These are phyloP conservation scores for Fusarium liriodendri DNA, from an alignment of 2,329 filamentous ascomycete species.

Conservation along the genomic window DNA sequence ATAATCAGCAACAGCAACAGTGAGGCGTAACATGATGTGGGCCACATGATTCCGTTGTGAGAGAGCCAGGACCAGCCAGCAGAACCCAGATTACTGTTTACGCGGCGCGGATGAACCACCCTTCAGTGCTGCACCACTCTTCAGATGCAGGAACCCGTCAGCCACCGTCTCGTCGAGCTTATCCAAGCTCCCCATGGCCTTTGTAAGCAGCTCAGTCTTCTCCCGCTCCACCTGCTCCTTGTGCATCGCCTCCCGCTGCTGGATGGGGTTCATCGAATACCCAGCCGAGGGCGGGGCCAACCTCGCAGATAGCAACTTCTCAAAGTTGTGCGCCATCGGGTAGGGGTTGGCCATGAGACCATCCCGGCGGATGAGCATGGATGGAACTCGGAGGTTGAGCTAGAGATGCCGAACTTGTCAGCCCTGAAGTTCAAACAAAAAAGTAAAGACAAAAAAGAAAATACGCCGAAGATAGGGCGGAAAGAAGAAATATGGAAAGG, in stretches of 20 bases:
- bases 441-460: constrained; percentile 15
- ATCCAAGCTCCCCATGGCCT: constrained; percentile 51
- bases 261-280: constrained; percentile 56
- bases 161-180: constrained; percentile 53
- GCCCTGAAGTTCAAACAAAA: constrained; percentile 17
- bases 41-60: neutral
- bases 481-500: neutral
- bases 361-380: constrained; percentile 70
- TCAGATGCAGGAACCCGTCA: constrained; percentile 50
- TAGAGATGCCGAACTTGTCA: constrained; percentile 42
- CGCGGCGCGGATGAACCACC: neutral
- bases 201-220: constrained; percentile 55
- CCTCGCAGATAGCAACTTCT: constrained; percentile 57
- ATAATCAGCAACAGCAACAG: neutral
- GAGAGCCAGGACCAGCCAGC: neutral
- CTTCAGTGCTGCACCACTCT: constrained; percentile 12
- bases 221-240: constrained; percentile 57
- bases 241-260: constrained; percentile 61
- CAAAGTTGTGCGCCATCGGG: constrained; percentile 55
- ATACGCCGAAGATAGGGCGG: neutral
- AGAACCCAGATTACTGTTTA: neutral
- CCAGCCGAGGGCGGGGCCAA: constrained; percentile 49
- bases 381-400: constrained; percentile 69
- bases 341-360: constrained; percentile 59
- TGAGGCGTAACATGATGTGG: neutral